Percentiles rank a stretch among this genome's conserved stretches.
Evolutionary conservation across 1,284 basidiomycete genomes (phyloP).

Genomic region (Mycena citricolor): DNA sequence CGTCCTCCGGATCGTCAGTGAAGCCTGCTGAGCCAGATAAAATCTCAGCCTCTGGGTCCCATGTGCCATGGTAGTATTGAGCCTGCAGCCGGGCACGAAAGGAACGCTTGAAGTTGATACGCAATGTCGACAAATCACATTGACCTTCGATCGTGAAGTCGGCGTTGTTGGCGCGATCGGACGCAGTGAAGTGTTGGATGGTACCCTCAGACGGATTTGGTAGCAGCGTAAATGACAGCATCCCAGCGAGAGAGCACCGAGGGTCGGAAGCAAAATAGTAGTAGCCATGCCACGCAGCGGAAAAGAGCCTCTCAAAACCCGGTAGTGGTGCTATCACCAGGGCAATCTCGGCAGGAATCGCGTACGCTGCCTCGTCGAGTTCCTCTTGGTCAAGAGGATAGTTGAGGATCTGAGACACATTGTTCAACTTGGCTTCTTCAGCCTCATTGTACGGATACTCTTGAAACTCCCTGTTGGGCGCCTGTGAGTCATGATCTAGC

Average conservation of each 20-base stretch:
- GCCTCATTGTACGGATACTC: conserved; percentile 23
- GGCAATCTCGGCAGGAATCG: too few relatives aligned
- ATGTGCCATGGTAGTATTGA: conserved; percentile 17
- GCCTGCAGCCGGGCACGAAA: conserved; percentile 14
- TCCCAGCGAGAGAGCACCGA: conserved; percentile 5
- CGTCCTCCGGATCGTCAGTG: conserved; percentile 13
- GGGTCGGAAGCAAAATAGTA: not conserved
- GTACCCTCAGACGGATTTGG: conserved; percentile 9
- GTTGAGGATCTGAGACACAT: conserved; percentile 23
- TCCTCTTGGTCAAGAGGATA: conserved; percentile 23
- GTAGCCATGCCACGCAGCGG: conserved; percentile 9
- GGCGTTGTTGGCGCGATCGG: conserved; percentile 15
- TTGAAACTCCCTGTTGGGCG: conserved; percentile 7
- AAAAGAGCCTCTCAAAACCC: too few relatives aligned
- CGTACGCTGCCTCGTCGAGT: conserved; percentile 26
- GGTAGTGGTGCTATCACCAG: too few relatives aligned
- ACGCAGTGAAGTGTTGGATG: conserved; percentile 11
- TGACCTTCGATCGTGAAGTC: conserved; percentile 22
- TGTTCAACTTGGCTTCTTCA: conserved; percentile 21
- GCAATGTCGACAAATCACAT: conserved; percentile 3
- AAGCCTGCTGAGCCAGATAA: conserved; percentile 18
- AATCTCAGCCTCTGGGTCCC: conserved; percentile 5
- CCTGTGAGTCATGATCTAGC: not conserved
- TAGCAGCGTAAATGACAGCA: conserved; percentile 8
- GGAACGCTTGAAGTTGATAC: conserved; percentile 14